A percentile compares a stretch with the other conserved stretches of the same genome.
Conservation (phyloP, 1,139 yeast genomes). For the Taphrina pruni region DNA sequence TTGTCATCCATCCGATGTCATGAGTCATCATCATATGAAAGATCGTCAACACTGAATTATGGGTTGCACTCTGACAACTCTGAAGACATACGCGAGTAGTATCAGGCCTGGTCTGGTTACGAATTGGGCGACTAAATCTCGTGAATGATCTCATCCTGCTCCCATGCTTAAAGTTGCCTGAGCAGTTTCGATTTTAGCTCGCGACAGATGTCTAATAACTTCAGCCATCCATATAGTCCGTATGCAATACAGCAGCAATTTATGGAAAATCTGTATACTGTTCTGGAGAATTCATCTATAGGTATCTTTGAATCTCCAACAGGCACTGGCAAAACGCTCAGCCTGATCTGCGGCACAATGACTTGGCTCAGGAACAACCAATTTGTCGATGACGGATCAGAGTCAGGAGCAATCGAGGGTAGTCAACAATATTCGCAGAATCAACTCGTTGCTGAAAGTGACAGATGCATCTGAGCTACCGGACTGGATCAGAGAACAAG, state of each 20-base stretch:
- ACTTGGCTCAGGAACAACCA: conserved; percentile 80
- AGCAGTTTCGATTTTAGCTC: neutral
- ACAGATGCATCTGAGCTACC: conserved; percentile 46
- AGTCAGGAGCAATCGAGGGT: conserved; percentile 30
- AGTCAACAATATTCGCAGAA: too few species aligned
- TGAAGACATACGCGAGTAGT: too few species aligned
- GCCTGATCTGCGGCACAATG: conserved; percentile 78
- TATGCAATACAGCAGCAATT: conserved; percentile 77
- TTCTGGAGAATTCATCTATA: conserved; percentile 60
- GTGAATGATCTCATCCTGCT: too few species aligned
- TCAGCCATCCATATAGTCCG: conserved; percentile 80
- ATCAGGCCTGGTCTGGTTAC: too few species aligned
- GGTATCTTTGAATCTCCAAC: conserved; percentile 94
- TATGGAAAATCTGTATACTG: conserved; percentile 74
- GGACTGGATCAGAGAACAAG: conserved; percentile 52
- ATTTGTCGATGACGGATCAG: conserved; percentile 45
- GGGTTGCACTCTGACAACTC: too few species aligned
- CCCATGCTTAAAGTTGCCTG: neutral
- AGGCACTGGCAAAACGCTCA: conserved; percentile 55
- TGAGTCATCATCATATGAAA: too few species aligned
- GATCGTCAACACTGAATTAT: too few species aligned
- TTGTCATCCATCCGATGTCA: too few species aligned
- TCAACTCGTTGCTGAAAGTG: neutral
- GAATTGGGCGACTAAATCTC: too few species aligned
- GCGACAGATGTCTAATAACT: conserved; percentile 48